phyloP scores from a whole-genome alignment of 2,329 filamentous ascomycete species.

The Botrytis deweyae region DNA sequence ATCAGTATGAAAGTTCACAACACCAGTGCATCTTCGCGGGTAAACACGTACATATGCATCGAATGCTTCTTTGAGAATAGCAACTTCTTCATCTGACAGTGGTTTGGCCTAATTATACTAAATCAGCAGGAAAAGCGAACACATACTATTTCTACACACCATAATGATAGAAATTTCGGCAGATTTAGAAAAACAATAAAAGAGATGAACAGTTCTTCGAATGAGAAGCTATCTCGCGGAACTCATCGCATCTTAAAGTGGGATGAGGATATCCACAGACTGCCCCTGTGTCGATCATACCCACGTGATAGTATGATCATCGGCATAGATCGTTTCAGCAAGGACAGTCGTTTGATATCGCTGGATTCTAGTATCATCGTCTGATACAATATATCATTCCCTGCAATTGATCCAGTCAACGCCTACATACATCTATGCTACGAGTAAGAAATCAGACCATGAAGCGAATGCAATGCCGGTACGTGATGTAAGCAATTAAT shows the following conservation, averaged over 20 bases:
- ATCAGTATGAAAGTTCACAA: not conserved
- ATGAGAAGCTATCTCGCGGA: not conserved
- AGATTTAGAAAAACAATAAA: not conserved
- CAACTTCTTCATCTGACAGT: slow-evolving; percentile 18
- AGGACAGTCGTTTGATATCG: not conserved
- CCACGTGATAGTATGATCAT: not conserved
- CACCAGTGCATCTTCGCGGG: too few relatives aligned
- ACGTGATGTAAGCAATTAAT: not conserved
- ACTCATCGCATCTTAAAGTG: not conserved
- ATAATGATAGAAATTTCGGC: not conserved
- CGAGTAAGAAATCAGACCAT: not conserved
- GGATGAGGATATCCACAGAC: not conserved
- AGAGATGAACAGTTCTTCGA: not conserved
- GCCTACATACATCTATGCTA: not conserved
- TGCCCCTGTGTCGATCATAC: not conserved
- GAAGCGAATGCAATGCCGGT: not conserved
- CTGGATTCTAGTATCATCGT: not conserved
- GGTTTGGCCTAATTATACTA: slow-evolving; percentile 15
- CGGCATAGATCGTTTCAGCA: not conserved
- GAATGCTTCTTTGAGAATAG: slow-evolving; percentile 20
- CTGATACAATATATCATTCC: too few relatives aligned
- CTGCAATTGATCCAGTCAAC: not conserved
- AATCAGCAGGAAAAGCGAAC: not conserved
- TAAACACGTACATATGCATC: slow-evolving; percentile 20
- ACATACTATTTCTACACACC: not conserved